phyloP scores from a whole-genome alignment of 2,329 filamentous ascomycete genomes.

The Aspergillus unguis region DNA sequence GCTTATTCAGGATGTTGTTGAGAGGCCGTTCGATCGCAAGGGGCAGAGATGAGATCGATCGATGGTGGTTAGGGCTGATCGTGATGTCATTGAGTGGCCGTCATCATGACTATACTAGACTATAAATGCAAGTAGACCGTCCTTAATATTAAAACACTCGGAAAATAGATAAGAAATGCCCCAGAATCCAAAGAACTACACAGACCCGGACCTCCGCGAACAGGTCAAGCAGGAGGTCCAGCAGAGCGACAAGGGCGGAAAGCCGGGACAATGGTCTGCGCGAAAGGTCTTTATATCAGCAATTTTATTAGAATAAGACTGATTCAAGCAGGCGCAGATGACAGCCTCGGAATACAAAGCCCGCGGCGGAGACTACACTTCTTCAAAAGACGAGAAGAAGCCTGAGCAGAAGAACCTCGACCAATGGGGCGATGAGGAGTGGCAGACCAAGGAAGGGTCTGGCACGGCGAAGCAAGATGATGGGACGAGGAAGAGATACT shows the following conservation, averaged over 20 bases:
- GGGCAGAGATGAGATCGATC: background rate
- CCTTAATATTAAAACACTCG: no score
- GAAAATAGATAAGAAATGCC: no score
- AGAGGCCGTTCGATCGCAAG: background rate
- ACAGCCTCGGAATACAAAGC: slow-evolving; percentile 49
- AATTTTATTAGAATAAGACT: background rate
- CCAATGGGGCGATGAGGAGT: slow-evolving; percentile 49
- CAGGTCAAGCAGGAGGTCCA: slow-evolving; percentile 49
- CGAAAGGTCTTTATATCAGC: slow-evolving; percentile 36
- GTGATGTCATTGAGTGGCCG: background rate
- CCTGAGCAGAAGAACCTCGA: slow-evolving; percentile 44
- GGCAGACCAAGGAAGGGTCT: slow-evolving; percentile 49
- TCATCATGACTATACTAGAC: background rate
- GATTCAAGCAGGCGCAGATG: slow-evolving; percentile 40
- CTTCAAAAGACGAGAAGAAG: slow-evolving; percentile 43
- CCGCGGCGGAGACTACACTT: slow-evolving; percentile 47
- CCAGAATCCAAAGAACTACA: slow-evolving; percentile 45
- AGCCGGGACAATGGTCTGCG: slow-evolving; percentile 50
- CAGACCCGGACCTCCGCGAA: slow-evolving; percentile 45
- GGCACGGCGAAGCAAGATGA: slow-evolving; percentile 45
- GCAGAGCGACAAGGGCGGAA: slow-evolving; percentile 45
- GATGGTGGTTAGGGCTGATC: background rate
- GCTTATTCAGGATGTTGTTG: background rate
- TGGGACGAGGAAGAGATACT: slow-evolving; percentile 44
- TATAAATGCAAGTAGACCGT: background rate